phyloP scores from a whole-genome alignment of 208 protist species.

The Endotrypanum monterogeii region DNA sequence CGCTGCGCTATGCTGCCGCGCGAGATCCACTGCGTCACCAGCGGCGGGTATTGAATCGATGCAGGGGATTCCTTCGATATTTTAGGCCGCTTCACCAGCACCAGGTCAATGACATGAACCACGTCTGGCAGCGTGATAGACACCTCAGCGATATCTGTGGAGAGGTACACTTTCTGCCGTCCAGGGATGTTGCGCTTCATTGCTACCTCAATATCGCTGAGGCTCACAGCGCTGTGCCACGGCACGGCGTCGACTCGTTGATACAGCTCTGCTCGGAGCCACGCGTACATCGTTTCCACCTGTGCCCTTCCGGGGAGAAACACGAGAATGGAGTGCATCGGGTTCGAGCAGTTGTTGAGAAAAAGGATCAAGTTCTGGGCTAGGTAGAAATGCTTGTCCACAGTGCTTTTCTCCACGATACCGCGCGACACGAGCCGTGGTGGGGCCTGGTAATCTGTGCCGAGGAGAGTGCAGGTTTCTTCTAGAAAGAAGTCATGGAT shows the following conservation, averaged over 20 bases:
- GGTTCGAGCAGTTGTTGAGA: conserved; percentile 53
- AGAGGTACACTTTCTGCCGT: conserved; percentile 93
- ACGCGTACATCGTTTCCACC: conserved; percentile 53
- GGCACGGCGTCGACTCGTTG: conserved; percentile 71
- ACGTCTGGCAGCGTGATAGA: conserved; percentile 96
- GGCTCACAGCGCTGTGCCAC: conserved; percentile 85
- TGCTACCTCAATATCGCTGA: conserved; percentile 88
- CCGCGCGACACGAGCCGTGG: conserved; percentile 31
- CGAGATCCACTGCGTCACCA: conserved; percentile 81
- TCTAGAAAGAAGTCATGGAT: conserved; percentile 90
- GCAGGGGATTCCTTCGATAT: conserved; percentile 56
- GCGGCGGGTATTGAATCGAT: conserved; percentile 80
- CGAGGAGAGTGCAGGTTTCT: conserved; percentile 70
- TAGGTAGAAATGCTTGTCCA: conserved; percentile 69
- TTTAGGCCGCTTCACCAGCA: conserved; percentile 79
- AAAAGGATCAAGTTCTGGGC: conserved; percentile 68
- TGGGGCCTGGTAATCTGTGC: conserved; percentile 50
- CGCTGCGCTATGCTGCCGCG: conserved; percentile 72
- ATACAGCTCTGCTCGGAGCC: conserved; percentile 57
- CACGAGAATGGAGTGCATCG: conserved; percentile 87
- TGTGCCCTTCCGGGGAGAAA: conserved; percentile 93
- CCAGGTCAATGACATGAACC: conserved; percentile 95
- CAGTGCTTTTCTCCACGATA: conserved; percentile 51
- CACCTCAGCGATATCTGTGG: conserved; percentile 51
- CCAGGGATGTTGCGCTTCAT: conserved; percentile 78